Base-by-base conservation (phyloP, 805 yeast species). In the Candida ulmi region DNA sequence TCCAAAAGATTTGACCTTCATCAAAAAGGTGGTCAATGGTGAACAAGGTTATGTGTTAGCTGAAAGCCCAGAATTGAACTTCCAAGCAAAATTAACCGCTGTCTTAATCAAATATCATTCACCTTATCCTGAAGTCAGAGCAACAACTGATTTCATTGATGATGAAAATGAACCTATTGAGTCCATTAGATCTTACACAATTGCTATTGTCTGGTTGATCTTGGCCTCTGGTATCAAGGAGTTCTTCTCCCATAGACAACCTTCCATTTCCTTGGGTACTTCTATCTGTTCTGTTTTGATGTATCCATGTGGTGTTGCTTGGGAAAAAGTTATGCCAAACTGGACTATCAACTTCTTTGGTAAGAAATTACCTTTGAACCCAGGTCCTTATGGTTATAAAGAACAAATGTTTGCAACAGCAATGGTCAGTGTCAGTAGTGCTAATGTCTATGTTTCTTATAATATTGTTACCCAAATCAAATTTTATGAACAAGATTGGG, bases 111-210 rank as follows among this genome's bases (percentile, higher is more conserved):
- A 54, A 60, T 71, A 52, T 44, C 62, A 67, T 48, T 73, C 79
- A 17, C 83, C 84, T 9, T 80, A 79, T 53, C 76, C 83, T 1
- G 86, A 80, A 57, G 85, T 80, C 17, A 69, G 87, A 56, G 74
- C 84, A 21, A 72, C 80, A 17, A 74, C 77, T 31, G 73, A 75
- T 17, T 68, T 76, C 25, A 45, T 63, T 25, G 80, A 76, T 51
- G 78, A 76, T 51, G 65, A 67, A 2, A 47, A 55, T 4, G 53
- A 69, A 19, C 75, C 75, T 5, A 69, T 70, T 45, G 78, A 74
- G 61, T 72, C 78, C 38, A 69, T 65, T 35, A 57, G 72, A 49
- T 54, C 67, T 12, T 66, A 66, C 44, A 42, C 58, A 19, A 42
- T 68, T 12, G 68, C 65, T 2, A 46, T 64, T 24, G 37, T 65